These are phyloP conservation scores for Lonicera japonica DNA, from an alignment of 129 eudicot genomes.

Conservation along the genomic window DNA sequence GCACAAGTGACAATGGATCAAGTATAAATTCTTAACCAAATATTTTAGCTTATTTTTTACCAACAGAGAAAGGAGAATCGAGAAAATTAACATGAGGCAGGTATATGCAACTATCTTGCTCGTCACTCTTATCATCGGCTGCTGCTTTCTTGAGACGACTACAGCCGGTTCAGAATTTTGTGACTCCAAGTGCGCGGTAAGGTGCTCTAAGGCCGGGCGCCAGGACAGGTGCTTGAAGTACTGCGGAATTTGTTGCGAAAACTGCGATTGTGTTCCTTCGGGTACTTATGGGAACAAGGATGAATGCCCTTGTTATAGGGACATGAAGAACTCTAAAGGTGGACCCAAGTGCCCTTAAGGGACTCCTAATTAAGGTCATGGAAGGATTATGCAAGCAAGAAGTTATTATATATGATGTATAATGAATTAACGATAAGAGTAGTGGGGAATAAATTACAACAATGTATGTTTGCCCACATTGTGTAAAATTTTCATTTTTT, in stretches of 20 bases:
- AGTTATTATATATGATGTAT: too few relatives aligned
- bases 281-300: slow-evolving; percentile 59
- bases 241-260: slow-evolving; percentile 38
- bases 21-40: too few relatives aligned
- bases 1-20: too few relatives aligned
- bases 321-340: slow-evolving; percentile 59
- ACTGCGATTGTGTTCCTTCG: slow-evolving; percentile 52
- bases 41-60: not conserved
- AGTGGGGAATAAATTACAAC: too few relatives aligned
- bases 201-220: slow-evolving; percentile 42
- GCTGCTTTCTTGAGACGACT: not conserved
- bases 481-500: too few relatives aligned
- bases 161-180: slow-evolving; percentile 22
- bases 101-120: not conserved
- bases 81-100: not conserved
- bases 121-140: not conserved
- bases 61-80: not conserved
- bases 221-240: slow-evolving; percentile 37
- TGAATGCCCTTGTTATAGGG: slow-evolving; percentile 68
- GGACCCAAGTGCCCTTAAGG: slow-evolving; percentile 56
- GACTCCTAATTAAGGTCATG: too few relatives aligned
- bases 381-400: too few relatives aligned
- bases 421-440: too few relatives aligned
- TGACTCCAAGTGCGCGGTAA: slow-evolving; percentile 35
- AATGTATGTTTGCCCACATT: too few relatives aligned